Percentiles rank a stretch among this genome's conserved stretches.
phyloP scores from a whole-genome alignment of 495 filamentous ascomycete species.

The Filosporella fistucella region DNA sequence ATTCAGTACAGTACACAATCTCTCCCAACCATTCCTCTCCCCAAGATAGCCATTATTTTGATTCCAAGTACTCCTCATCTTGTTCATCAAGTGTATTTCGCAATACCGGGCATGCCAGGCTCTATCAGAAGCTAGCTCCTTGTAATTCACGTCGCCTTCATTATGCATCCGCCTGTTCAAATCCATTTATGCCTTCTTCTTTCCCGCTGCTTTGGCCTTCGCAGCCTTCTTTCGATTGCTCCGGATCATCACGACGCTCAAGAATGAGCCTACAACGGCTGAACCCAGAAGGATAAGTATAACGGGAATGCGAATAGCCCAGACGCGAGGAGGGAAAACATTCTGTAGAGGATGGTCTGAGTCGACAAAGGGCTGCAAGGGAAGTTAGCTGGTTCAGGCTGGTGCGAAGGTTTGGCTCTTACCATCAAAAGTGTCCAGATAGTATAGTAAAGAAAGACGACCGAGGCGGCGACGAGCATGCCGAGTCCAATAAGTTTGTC shows the following conservation, averaged over 20 bases:
- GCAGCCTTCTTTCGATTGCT: constrained; percentile 96
- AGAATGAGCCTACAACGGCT: constrained; percentile 92
- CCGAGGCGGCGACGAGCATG: constrained; percentile 94
- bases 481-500: constrained; percentile 92
- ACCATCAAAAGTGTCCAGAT: constrained; percentile 98
- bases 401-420: constrained; percentile 17
- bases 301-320: constrained; percentile 97
- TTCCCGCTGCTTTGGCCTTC: constrained; percentile 78
- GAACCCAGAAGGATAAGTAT: constrained; percentile 89
- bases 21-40: too few relatives aligned
- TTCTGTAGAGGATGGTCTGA: constrained; percentile 86
- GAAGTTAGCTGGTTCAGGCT: constrained; percentile 8
- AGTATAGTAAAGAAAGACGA: constrained; percentile 98
- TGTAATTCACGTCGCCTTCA: too few relatives aligned
- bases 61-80: too few relatives aligned
- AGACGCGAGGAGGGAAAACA: constrained; percentile 94
- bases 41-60: too few relatives aligned
- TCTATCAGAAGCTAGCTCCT: too few relatives aligned
- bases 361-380: constrained; percentile 87
- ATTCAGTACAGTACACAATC: too few relatives aligned
- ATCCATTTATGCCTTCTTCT: constrained; percentile 51
- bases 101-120: too few relatives aligned
- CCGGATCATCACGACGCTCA: constrained; percentile 97
- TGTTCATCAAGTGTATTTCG: too few relatives aligned
- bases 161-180: too few relatives aligned